Percentiles rank a stretch among this genome's conserved stretches.
Conservation (phyloP, 192 early-diverging fungal genomes). For the Podila verticillata region DNA sequence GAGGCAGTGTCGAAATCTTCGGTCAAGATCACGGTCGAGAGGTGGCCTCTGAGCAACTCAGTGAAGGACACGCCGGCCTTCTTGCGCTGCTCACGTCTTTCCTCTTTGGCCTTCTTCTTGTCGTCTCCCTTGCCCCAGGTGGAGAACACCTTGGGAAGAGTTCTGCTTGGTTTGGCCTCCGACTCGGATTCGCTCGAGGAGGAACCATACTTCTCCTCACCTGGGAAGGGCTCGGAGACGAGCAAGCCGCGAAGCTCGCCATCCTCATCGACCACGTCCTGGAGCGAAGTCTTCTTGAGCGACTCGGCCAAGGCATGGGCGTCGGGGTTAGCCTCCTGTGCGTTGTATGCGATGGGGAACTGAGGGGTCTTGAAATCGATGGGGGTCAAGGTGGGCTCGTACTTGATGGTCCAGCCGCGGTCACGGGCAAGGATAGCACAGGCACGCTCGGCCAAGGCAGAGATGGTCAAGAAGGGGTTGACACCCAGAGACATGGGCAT, state of each 20-base stretch:
- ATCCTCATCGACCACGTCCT: slow-evolving; percentile 20
- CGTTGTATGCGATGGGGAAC: slow-evolving; percentile 41
- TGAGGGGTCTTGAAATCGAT: slow-evolving; percentile 52
- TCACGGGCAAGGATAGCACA: slow-evolving; percentile 45
- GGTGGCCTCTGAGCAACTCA: slow-evolving; percentile 55
- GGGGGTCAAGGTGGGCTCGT: slow-evolving; percentile 26
- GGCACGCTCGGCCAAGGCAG: slow-evolving; percentile 54
- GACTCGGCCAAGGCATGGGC: slow-evolving; percentile 23
- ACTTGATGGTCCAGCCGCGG: slow-evolving; percentile 52
- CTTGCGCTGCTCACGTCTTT: slow-evolving; percentile 14
- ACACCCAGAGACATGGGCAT: slow-evolving; percentile 59
- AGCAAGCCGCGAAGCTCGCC: slow-evolving; percentile 34
- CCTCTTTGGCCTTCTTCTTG: not conserved
- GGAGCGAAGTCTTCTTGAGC: slow-evolving; percentile 21
- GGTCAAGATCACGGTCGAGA: slow-evolving; percentile 53
- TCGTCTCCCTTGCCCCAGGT: slow-evolving; percentile 6
- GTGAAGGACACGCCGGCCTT: slow-evolving; percentile 44
- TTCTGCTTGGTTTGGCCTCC: slow-evolving; percentile 2
- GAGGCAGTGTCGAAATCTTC: slow-evolving; percentile 52
- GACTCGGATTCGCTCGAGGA: slow-evolving; percentile 3
- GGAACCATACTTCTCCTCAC: not conserved
- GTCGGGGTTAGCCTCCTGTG: slow-evolving; percentile 10
- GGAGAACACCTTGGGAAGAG: slow-evolving; percentile 17
- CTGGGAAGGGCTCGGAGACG: slow-evolving; percentile 30
- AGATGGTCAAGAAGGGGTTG: slow-evolving; percentile 62